phyloP scores from a whole-genome alignment of 108 stramenopile genomes.

The Nitzschia palea region DNA sequence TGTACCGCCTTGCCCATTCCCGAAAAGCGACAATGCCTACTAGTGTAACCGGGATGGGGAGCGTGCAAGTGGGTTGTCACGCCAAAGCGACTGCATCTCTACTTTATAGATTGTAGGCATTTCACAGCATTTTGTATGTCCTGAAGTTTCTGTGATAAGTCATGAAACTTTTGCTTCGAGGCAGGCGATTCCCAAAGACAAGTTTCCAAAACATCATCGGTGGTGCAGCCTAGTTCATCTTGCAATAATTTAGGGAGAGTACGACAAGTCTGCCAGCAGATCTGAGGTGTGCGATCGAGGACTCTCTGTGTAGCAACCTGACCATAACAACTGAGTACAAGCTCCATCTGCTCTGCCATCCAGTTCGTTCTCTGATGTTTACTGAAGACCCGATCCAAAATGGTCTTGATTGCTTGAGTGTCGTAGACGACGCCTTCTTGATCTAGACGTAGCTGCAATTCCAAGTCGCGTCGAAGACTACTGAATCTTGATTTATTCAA shows the following conservation, averaged over 20 bases:
- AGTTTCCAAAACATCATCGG: slow-evolving; percentile 29
- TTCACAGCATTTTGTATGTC: slow-evolving; percentile 36
- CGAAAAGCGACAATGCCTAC: not conserved
- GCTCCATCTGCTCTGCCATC: slow-evolving; percentile 74
- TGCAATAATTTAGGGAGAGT: slow-evolving; percentile 22
- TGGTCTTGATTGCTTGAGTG: slow-evolving; percentile 40
- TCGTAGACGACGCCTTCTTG: slow-evolving; percentile 37
- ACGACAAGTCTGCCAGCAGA: slow-evolving; percentile 57
- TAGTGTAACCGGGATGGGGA: too few species aligned
- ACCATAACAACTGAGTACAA: slow-evolving; percentile 59
- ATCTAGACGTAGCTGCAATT: slow-evolving; percentile 37
- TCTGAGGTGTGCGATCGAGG: slow-evolving; percentile 70
- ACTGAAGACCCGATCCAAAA: slow-evolving; percentile 56
- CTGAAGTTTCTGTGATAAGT: slow-evolving; percentile 21
- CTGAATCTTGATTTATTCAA: slow-evolving; percentile 48
- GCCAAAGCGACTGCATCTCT: too few species aligned
- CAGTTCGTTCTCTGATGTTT: slow-evolving; percentile 52
- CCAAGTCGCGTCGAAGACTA: slow-evolving; percentile 50
- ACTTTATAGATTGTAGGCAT: slow-evolving; percentile 6
- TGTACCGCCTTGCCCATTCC: slow-evolving; percentile 4
- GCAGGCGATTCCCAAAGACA: slow-evolving; percentile 28
- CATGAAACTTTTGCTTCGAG: slow-evolving; percentile 11
- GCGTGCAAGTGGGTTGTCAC: too few species aligned
- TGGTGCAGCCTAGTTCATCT: slow-evolving; percentile 28
- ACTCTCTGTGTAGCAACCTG: slow-evolving; percentile 65